Conservation (phyloP, 257 asterid species). For the Pogostemon cablin region DNA sequence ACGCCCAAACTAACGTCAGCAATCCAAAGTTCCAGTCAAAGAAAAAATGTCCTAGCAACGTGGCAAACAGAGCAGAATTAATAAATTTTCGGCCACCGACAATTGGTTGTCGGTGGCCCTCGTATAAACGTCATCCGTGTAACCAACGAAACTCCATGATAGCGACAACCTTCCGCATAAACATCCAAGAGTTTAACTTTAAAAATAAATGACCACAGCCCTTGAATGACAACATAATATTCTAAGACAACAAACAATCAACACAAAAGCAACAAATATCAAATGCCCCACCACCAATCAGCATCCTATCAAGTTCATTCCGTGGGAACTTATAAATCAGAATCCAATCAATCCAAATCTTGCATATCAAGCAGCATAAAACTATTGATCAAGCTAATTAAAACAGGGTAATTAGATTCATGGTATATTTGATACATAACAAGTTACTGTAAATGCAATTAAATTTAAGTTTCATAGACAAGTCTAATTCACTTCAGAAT, state of each 20-base stretch:
- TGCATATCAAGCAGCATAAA: constrained; percentile 25
- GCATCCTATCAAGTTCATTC: not conserved
- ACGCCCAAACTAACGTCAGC: not conserved
- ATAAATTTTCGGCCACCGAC: constrained; percentile 13
- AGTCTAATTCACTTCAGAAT: not conserved
- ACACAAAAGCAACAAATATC: not conserved
- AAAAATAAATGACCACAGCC: constrained; percentile 1
- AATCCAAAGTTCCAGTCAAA: constrained; percentile 21
- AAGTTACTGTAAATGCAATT: not conserved
- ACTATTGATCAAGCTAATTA: constrained; percentile 17
- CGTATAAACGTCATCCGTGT: constrained; percentile 2
- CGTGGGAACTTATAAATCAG: constrained; percentile 9
- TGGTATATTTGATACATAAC: constrained; percentile 11
- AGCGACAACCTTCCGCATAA: not conserved
- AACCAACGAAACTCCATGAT: not conserved
- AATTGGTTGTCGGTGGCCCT: not conserved
- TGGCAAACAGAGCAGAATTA: constrained; percentile 12
- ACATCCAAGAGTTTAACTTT: constrained; percentile 5
- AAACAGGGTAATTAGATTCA: constrained; percentile 11
- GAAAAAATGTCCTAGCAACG: constrained; percentile 1
- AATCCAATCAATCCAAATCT: constrained; percentile 14
- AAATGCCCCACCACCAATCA: constrained; percentile 21
- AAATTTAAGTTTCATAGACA: not conserved
- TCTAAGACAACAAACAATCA: constrained; percentile 21
- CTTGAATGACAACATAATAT: constrained; percentile 18